These are phyloP conservation scores for Houttuynia cordata DNA, from an alignment of 164 flowering plant species.

Conservation along the genomic window DNA sequence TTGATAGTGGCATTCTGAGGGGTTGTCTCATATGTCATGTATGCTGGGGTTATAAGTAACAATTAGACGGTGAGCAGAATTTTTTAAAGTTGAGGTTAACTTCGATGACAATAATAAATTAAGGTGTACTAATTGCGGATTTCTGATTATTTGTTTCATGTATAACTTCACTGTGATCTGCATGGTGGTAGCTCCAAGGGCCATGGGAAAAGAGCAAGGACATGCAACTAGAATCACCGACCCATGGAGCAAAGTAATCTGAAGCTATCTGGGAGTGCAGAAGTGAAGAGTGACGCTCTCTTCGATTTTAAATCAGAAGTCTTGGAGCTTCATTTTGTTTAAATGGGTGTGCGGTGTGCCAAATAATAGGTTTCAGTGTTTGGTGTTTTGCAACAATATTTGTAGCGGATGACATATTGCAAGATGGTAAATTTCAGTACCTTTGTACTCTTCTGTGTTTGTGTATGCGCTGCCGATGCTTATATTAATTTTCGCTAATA, in stretches of 20 bases:
- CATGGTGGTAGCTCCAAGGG: conserved; percentile 50
- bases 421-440: too few relatives aligned
- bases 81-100: neutral
- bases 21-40: neutral
- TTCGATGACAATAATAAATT: neutral
- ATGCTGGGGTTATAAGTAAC: neutral
- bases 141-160: neutral
- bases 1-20: too few relatives aligned
- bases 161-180: neutral
- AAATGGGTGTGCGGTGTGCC: neutral
- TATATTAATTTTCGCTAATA: too few relatives aligned
- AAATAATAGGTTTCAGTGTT: conserved; percentile 10
- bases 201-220: too few relatives aligned
- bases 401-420: neutral
- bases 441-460: too few relatives aligned
- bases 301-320: neutral
- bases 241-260: conserved; percentile 64
- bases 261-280: too few relatives aligned
- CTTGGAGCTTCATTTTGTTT: conserved; percentile 1
- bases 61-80: neutral
- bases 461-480: too few relatives aligned
- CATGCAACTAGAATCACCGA: too few relatives aligned
- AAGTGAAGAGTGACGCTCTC: conserved; percentile 2
- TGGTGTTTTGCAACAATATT: conserved; percentile 11
- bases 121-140: neutral